Percentiles rank a stretch among this genome's conserved stretches.
Evolutionary conservation across 805 yeast species (phyloP).

Genomic region (Saccharomycopsis fibuligera): DNA sequence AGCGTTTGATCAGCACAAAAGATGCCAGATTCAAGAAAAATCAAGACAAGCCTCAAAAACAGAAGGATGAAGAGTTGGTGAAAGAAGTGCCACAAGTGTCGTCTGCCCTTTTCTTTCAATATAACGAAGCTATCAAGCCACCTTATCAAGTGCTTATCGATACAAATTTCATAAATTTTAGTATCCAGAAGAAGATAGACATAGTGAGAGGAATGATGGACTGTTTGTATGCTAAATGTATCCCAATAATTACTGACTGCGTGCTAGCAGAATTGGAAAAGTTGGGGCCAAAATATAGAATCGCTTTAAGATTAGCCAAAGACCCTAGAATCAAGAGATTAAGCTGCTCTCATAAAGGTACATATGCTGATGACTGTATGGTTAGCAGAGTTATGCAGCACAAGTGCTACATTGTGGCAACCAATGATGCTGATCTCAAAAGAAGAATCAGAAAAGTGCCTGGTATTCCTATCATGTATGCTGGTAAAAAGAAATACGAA

Average conservation of each 20-base stretch:
- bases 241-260: conserved; percentile 93
- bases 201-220: conserved; percentile 97
- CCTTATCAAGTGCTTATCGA: conserved; percentile 95
- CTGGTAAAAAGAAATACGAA: conserved; percentile 87
- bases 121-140: conserved; percentile 90
- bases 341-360: conserved; percentile 89
- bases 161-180: conserved; percentile 94
- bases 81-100: conserved; percentile 87
- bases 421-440: conserved; percentile 95
- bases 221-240: conserved; percentile 86
- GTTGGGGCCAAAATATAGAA: conserved; percentile 89
- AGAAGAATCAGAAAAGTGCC: conserved; percentile 93
- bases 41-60: conserved; percentile 32
- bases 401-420: conserved; percentile 94
- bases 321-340: conserved; percentile 88
- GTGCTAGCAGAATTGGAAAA: conserved; percentile 97
- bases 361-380: conserved; percentile 96
- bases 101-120: conserved; percentile 91
- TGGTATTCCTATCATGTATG: conserved; percentile 95
- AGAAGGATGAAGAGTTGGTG: conserved; percentile 71
- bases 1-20: conserved; percentile 69
- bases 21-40: conserved; percentile 55
- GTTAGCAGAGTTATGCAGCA: conserved; percentile 92
- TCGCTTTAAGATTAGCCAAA: conserved; percentile 85
- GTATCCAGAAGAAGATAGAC: conserved; percentile 93